A percentile compares a stretch with the other conserved stretches of the same genome.
Evolutionary conservation across 2,329 filamentous ascomycete genomes (phyloP).

Genomic region (Fusarium acutatum): DNA sequence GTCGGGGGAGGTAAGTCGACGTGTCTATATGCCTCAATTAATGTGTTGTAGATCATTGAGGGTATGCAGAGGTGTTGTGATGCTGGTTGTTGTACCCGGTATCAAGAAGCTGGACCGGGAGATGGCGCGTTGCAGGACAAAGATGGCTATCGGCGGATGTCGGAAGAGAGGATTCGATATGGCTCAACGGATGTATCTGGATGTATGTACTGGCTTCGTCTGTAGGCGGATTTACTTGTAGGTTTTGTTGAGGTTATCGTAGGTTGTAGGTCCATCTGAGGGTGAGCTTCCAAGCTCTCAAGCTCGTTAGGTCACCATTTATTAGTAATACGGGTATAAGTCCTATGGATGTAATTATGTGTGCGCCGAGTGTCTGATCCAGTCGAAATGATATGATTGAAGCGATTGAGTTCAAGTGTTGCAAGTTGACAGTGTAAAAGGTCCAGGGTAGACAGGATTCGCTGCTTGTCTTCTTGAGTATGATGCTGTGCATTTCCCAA

Average conservation of each 20-base stretch:
- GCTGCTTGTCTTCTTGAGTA: background rate
- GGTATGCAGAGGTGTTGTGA: background rate
- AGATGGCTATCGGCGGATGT: background rate
- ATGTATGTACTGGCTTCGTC: background rate
- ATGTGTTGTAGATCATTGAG: background rate
- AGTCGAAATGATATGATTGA: background rate
- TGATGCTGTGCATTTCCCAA: rapidly evolving
- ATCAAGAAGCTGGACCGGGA: background rate
- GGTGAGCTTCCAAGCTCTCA: rapidly evolving
- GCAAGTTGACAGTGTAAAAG: rapidly evolving
- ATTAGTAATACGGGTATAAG: rapidly evolving
- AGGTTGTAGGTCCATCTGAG: background rate
- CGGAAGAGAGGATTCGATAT: background rate
- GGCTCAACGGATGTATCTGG: background rate
- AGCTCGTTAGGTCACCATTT: too few species aligned
- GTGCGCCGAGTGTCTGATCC: rapidly evolving
- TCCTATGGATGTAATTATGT: rapidly evolving
- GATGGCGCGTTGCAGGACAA: background rate
- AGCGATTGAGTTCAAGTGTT: background rate
- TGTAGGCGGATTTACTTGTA: background rate
- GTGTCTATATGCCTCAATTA: conserved; percentile 15
- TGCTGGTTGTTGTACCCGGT: background rate
- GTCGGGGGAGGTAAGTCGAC: background rate
- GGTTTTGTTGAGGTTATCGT: background rate
- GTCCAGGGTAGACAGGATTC: background rate